A percentile compares a stretch with the other conserved stretches of the same genome.
phyloP scores from a whole-genome alignment of 1,139 yeast species.

The Saccharomyces pastorianus region DNA sequence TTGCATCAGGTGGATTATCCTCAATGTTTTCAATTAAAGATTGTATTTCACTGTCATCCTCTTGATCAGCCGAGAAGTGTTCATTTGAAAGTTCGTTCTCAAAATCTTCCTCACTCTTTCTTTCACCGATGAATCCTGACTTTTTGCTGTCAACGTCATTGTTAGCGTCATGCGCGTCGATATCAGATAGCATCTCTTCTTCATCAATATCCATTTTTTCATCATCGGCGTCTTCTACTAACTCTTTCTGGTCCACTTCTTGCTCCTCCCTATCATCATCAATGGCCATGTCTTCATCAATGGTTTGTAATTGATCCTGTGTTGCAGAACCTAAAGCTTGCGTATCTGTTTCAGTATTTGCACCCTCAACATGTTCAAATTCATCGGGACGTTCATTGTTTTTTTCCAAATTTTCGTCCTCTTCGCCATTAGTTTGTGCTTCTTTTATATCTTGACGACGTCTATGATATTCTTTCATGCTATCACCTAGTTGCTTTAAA shows the following conservation, averaged over 20 bases:
- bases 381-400: slow-evolving; percentile 74
- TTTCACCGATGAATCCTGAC: slow-evolving; percentile 47
- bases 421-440: slow-evolving; percentile 38
- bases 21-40: slow-evolving; percentile 31
- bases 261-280: slow-evolving; percentile 51
- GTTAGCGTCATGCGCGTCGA: slow-evolving; percentile 31
- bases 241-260: slow-evolving; percentile 33
- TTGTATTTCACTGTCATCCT: slow-evolving; percentile 34
- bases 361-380: slow-evolving; percentile 86
- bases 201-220: slow-evolving; percentile 14
- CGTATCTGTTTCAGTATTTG: slow-evolving; percentile 63
- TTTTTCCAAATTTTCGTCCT: slow-evolving; percentile 41
- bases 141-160: slow-evolving; percentile 45
- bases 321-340: slow-evolving; percentile 92
- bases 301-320: slow-evolving; percentile 65
- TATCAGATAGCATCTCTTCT: slow-evolving; percentile 14
- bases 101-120: slow-evolving; percentile 33
- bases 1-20: slow-evolving; percentile 23
- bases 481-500: slow-evolving; percentile 80
- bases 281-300: slow-evolving; percentile 80
- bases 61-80: slow-evolving; percentile 31
- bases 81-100: slow-evolving; percentile 16
- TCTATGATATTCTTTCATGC: slow-evolving; percentile 83
- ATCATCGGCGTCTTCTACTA: slow-evolving; percentile 18
- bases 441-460: slow-evolving; percentile 80